Conservation (phyloP, 2,329 filamentous ascomycete genomes). For the Diaporthe humulicola region DNA sequence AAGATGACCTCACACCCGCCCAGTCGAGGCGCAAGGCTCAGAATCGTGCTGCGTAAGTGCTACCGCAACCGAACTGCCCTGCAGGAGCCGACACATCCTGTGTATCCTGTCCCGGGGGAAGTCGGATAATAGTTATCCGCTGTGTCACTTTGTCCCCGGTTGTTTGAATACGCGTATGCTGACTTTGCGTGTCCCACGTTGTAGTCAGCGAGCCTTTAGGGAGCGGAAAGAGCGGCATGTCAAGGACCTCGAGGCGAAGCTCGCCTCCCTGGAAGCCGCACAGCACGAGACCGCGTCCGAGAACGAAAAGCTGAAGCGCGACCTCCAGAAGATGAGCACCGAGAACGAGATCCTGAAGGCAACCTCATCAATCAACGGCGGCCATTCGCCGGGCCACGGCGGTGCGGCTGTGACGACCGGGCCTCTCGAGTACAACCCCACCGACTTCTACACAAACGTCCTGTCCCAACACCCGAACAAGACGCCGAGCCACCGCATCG, state of each 20-base stretch:
- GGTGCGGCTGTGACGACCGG: constrained; percentile 68
- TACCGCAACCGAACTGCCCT: background rate
- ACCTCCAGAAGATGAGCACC: constrained; percentile 85
- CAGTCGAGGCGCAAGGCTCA: constrained; percentile 72
- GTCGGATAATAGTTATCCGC: background rate
- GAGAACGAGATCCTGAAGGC: constrained; percentile 95
- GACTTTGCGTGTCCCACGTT: constrained; percentile 9
- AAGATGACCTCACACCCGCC: constrained; percentile 67
- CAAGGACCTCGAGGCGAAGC: constrained; percentile 90
- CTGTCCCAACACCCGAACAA: constrained; percentile 73
- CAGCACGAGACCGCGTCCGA: constrained; percentile 81
- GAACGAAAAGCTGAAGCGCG: constrained; percentile 87
- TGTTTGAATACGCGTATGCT: background rate
- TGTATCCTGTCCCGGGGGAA: background rate
- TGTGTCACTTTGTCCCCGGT: background rate
- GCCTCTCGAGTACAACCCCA: constrained; percentile 79
- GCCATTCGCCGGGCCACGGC: constrained; percentile 58
- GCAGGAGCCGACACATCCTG: background rate
- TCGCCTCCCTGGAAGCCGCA: constrained; percentile 81
- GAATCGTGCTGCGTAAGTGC: constrained; percentile 71
- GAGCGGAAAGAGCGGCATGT: constrained; percentile 94
- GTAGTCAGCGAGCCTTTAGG: constrained; percentile 92
- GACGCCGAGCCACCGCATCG: constrained; percentile 76
- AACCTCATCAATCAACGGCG: constrained; percentile 67
- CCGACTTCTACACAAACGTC: constrained; percentile 77